Percentiles rank a stretch among this genome's conserved stretches.
Evolutionary conservation across 257 asterid genomes (phyloP).

Genomic region (Solanum microdontum): DNA sequence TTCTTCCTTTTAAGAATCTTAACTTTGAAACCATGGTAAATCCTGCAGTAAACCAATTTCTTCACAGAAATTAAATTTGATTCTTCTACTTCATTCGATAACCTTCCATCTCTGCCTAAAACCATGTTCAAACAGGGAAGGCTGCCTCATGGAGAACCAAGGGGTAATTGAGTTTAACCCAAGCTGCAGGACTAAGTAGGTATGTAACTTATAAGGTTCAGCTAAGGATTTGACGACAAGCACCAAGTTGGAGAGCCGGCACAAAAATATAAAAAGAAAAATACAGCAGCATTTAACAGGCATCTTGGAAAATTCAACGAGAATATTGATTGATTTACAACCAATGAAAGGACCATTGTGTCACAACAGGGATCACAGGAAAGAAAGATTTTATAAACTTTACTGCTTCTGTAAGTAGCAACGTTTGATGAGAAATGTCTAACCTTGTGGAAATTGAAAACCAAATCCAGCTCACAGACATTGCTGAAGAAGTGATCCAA

Average conservation of each 20-base stretch:
- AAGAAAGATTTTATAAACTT: background rate
- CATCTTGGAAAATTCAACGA: background rate
- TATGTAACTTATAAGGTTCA: background rate
- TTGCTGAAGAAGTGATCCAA: constrained; percentile 96
- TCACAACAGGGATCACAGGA: background rate
- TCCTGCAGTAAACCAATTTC: background rate
- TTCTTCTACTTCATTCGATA: background rate
- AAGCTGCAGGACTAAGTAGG: background rate
- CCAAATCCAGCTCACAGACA: constrained; percentile 92
- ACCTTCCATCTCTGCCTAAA: background rate
- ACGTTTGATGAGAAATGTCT: constrained; percentile 1
- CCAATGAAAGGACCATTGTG: background rate
- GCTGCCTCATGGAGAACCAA: background rate
- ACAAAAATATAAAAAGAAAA: background rate
- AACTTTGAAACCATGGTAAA: background rate
- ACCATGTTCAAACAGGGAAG: background rate
- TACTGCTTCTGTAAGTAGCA: background rate
- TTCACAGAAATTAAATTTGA: background rate
- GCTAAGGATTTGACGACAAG: background rate
- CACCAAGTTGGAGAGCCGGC: background rate
- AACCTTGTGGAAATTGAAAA: constrained; percentile 97
- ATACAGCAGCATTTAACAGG: background rate
- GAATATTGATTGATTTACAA: background rate
- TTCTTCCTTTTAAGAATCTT: background rate
- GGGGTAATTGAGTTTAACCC: background rate